Percentiles rank a stretch among this genome's conserved stretches.
Evolutionary conservation across 768 basidiomycete species (phyloP).

Genomic region (Strobilomyces echinocephalus): DNA sequence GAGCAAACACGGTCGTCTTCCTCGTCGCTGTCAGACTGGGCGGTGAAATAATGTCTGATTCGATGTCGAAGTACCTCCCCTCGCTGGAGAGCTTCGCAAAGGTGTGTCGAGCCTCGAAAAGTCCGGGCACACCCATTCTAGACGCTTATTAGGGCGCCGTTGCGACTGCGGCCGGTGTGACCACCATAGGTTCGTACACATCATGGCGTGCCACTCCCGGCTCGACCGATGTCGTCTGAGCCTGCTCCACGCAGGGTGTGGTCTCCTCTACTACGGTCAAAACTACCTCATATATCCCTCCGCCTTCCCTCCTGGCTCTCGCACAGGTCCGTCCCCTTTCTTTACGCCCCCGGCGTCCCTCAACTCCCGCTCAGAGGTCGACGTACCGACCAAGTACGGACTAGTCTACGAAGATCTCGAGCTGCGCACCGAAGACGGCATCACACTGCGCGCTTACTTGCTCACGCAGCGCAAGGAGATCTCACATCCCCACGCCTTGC

Average conservation of each 20-base stretch:
- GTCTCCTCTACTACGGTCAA: slow-evolving; percentile 82
- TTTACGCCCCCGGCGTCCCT: not conserved
- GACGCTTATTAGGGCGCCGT: slow-evolving; percentile 40
- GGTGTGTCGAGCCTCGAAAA: slow-evolving; percentile 18
- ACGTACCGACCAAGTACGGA: slow-evolving; percentile 61
- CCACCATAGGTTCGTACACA: slow-evolving; percentile 45
- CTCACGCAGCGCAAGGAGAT: slow-evolving; percentile 59
- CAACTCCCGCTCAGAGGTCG: slow-evolving; percentile 49
- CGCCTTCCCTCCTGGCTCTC: slow-evolving; percentile 73
- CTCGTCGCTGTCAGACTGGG: not conserved
- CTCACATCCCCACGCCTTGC: slow-evolving; percentile 29
- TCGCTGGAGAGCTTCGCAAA: slow-evolving; percentile 44
- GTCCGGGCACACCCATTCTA: not conserved
- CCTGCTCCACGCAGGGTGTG: slow-evolving; percentile 44
- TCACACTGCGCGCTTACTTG: slow-evolving; percentile 73
- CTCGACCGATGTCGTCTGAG: not conserved
- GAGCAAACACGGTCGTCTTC: slow-evolving; percentile 8
- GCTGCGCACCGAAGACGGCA: slow-evolving; percentile 65
- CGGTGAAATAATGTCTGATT: not conserved
- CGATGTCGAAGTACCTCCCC: slow-evolving; percentile 39
- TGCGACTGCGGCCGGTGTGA: slow-evolving; percentile 53
- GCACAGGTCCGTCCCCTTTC: slow-evolving; percentile 51
- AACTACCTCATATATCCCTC: slow-evolving; percentile 89
- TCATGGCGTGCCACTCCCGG: not conserved
- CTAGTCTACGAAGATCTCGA: slow-evolving; percentile 73